Percentiles rank a stretch among this genome's conserved stretches.
These are phyloP conservation scores for Canna indica DNA, from an alignment of 176 grass and related monocot species.

Conservation along the genomic window DNA sequence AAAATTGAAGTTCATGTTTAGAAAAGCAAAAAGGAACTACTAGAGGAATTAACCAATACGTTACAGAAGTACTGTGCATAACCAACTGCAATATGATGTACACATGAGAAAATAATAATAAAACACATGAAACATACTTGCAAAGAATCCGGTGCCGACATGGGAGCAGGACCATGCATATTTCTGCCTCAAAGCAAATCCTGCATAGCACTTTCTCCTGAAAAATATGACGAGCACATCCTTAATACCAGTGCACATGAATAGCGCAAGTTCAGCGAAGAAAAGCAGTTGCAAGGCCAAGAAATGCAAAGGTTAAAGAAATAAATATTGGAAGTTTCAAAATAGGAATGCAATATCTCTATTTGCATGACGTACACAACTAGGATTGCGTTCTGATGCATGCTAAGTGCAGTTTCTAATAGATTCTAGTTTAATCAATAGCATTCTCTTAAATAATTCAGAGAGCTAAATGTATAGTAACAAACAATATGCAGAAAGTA, in stretches of 20 bases:
- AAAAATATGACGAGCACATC: constrained; percentile 3
- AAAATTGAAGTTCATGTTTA: not conserved
- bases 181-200: constrained; percentile 96
- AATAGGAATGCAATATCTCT: no score
- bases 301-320: not conserved
- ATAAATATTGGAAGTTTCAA: no score
- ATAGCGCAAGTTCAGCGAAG: not conserved
- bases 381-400: no score
- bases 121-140: constrained; percentile 64
- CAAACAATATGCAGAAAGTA: no score
- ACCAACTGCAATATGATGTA: not conserved
- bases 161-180: constrained; percentile 86
- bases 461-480: no score
- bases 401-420: no score
- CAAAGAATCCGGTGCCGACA: constrained; percentile 92
- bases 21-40: not conserved
- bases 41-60: not conserved
- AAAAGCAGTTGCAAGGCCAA: not conserved
- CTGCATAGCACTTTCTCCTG: constrained; percentile 98
- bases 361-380: no score
- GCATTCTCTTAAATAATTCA: no score
- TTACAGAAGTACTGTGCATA: not conserved
- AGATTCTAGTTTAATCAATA: no score
- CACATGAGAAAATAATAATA: not conserved
- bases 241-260: not conserved